Percentiles rank a stretch among this genome's conserved stretches.
Evolutionary conservation across 2,329 filamentous ascomycete species (phyloP).

Genomic region (Dichotomopilus funicola): DNA sequence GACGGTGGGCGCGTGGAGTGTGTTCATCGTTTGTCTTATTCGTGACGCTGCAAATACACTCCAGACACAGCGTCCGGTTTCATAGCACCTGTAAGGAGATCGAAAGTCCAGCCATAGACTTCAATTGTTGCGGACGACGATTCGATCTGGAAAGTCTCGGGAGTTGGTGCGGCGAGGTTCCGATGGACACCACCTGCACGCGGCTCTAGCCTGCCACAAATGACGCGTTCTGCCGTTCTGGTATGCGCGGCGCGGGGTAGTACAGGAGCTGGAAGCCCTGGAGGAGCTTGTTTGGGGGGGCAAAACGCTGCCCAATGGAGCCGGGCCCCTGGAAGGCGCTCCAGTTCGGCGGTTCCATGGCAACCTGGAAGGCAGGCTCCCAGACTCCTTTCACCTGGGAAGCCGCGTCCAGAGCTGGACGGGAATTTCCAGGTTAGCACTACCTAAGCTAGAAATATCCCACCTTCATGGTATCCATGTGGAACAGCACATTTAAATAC

Average conservation of each 20-base stretch:
- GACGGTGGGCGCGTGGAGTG: slow-evolving; percentile 52
- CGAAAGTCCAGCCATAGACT: slow-evolving; percentile 9
- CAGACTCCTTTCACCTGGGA: too few species aligned
- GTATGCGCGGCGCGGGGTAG: slow-evolving; percentile 19
- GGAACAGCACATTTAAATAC: too few species aligned
- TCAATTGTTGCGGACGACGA: slow-evolving; percentile 2
- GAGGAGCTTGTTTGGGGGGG: background rate
- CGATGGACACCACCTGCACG: too few species aligned
- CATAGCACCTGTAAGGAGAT: too few species aligned
- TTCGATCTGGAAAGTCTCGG: background rate
- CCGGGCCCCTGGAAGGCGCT: background rate
- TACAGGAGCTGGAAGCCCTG: background rate
- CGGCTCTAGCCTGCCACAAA: slow-evolving; percentile 16
- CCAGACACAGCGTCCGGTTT: background rate
- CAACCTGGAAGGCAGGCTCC: background rate
- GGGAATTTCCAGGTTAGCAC: too few species aligned
- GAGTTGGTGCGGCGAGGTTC: background rate
- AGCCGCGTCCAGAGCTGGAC: too few species aligned
- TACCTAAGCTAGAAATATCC: too few species aligned
- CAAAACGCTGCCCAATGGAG: slow-evolving; percentile 9
- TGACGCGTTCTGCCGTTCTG: slow-evolving; percentile 21
- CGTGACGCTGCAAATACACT: slow-evolving; percentile 30
- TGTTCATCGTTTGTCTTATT: slow-evolving; percentile 42
- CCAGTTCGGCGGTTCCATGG: background rate
- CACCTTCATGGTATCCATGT: too few species aligned